Evolutionary conservation across 73 alveolate genomes (phyloP), one percentile per base, ranked within the genome.

Genomic region (Tetrahymena borealis): DNA sequence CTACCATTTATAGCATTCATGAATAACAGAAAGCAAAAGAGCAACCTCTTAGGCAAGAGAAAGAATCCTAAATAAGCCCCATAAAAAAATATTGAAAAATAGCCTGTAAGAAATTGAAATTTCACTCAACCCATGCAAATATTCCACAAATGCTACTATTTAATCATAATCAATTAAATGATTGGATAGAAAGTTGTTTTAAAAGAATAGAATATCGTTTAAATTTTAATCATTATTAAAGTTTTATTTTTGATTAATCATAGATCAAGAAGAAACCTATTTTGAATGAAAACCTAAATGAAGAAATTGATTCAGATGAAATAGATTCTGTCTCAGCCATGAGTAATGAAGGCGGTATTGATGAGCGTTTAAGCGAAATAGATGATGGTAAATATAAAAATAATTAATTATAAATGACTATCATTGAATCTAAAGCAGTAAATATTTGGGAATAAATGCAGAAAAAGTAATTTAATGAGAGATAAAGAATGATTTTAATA

Each of bases 371-470:
- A 60, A 60, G n/a, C 10, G 85, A 60, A 60, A 60, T 60, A 1
- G 85, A 60, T 60, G 85, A 60, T 60, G 85, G 85, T 60, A 60
- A 60, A 60, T 60, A n/a, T n/a, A n/a, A n/a, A n/a, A n/a, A n/a
- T n/a, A n/a, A n/a, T n/a, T n/a, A n/a, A n/a, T n/a, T n/a, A n/a
- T n/a, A n/a, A n/a, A n/a, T n/a, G n/a, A n/a, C n/a, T n/a, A n/a
- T n/a, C n/a, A n/a, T n/a, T n/a, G n/a, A n/a, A n/a, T n/a, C n/a
- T n/a, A n/a, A n/a, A n/a, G n/a, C n/a, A n/a, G n/a, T n/a, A n/a
- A n/a, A n/a, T n/a, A n/a, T n/a, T n/a, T n/a, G n/a, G n/a, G n/a
- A n/a, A n/a, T n/a, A n/a, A n/a, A n/a, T n/a, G n/a, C n/a, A n/a
- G n/a, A n/a, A n/a, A n/a, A n/a, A n/a, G n/a, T n/a, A n/a, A n/a